These are phyloP conservation scores for Amylocarpus encephaloides DNA, from an alignment of 2,329 filamentous ascomycete species.

Conservation along the genomic window DNA sequence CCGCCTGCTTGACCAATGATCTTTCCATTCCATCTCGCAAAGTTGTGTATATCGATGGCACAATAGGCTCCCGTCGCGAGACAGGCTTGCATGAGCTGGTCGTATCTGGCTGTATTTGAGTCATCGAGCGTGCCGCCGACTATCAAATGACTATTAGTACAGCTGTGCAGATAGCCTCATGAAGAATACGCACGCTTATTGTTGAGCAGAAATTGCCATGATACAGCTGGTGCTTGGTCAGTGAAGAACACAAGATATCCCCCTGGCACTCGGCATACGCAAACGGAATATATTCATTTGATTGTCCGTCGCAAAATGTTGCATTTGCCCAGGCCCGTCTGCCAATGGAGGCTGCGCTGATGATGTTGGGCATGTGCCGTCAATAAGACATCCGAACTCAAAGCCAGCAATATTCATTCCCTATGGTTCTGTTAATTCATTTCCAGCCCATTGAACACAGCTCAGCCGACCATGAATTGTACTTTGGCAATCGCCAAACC, in stretches of 20 bases:
- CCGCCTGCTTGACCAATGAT: slow-evolving; percentile 58
- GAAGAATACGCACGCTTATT: slow-evolving; percentile 25
- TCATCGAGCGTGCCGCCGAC: slow-evolving; percentile 44
- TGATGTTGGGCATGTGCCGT: slow-evolving; percentile 27
- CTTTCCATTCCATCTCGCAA: slow-evolving; percentile 51
- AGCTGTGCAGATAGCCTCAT: background rate
- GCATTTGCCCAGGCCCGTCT: slow-evolving; percentile 26
- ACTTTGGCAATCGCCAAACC: slow-evolving; percentile 16
- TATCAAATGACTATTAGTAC: background rate
- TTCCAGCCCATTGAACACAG: background rate
- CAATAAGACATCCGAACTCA: slow-evolving; percentile 41
- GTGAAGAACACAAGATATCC: slow-evolving; percentile 50
- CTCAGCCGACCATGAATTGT: slow-evolving; percentile 16
- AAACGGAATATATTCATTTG: slow-evolving; percentile 52
- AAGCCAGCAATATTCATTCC: slow-evolving; percentile 40
- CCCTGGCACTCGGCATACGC: slow-evolving; percentile 49
- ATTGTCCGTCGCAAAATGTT: slow-evolving; percentile 49
- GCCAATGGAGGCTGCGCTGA: slow-evolving; percentile 12
- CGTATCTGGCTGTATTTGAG: slow-evolving; percentile 45
- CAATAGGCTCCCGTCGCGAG: slow-evolving; percentile 50
- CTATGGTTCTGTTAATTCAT: slow-evolving; percentile 1
- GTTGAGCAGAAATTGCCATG: slow-evolving; percentile 54
- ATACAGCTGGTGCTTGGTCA: slow-evolving; percentile 33
- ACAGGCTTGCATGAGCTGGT: slow-evolving; percentile 50
- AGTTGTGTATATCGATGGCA: slow-evolving; percentile 54